Percentiles rank a stretch among this genome's conserved stretches.
Evolutionary conservation across 1,284 basidiomycete species (phyloP).

Genomic region (Cerrena zonata): DNA sequence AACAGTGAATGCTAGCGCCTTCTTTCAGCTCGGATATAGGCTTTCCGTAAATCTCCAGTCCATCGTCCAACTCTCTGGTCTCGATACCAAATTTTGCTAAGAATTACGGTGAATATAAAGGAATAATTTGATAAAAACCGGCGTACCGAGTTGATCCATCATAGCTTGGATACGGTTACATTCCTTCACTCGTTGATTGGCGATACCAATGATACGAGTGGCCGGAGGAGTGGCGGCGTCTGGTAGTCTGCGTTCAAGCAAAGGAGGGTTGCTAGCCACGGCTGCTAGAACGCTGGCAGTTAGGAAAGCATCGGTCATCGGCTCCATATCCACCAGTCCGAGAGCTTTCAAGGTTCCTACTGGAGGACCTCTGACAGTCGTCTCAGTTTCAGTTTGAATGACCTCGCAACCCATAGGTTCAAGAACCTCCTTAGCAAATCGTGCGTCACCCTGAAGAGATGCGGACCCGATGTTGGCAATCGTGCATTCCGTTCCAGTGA

Average conservation of each 20-base stretch:
- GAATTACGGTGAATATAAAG: constrained; percentile 9
- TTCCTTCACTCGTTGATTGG: constrained; percentile 98
- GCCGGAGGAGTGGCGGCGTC: constrained; percentile 35
- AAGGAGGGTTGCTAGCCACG: constrained; percentile 59
- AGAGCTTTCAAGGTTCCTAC: constrained; percentile 77
- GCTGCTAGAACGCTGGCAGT: constrained; percentile 90
- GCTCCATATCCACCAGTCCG: constrained; percentile 93
- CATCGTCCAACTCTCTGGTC: constrained; percentile 89
- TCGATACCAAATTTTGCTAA: constrained; percentile 91
- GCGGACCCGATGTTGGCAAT: constrained; percentile 86
- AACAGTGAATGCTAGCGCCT: constrained; percentile 83
- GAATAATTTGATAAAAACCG: not conserved
- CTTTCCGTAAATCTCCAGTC: constrained; percentile 84
- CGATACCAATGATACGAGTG: constrained; percentile 89
- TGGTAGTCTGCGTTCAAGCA: constrained; percentile 29
- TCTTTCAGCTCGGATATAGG: constrained; percentile 57
- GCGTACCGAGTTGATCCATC: constrained; percentile 86
- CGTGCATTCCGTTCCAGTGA: constrained; percentile 91
- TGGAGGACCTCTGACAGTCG: constrained; percentile 89
- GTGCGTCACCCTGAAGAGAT: constrained; percentile 92
- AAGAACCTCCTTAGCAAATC: constrained; percentile 89
- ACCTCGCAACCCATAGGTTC: constrained; percentile 94
- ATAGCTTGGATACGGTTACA: constrained; percentile 96
- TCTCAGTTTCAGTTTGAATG: constrained; percentile 80
- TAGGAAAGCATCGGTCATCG: constrained; percentile 99